Evolutionary conservation across 2,329 filamentous ascomycete genomes (phyloP).

Genomic region (Alternaria tenuissima): DNA sequence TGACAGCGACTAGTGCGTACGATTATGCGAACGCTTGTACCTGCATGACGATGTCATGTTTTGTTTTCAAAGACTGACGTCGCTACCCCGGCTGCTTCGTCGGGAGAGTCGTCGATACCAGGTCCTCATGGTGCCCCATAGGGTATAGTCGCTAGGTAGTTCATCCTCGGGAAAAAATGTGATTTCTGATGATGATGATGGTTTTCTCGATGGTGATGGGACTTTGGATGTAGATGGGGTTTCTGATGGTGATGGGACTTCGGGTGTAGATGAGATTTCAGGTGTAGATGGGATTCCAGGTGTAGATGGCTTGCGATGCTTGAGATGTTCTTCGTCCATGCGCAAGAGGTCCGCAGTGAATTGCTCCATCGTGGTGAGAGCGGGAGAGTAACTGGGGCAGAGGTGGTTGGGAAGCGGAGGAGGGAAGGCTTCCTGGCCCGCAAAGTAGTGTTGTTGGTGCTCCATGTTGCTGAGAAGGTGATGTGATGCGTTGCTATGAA

Average conservation of each 20-base stretch:
- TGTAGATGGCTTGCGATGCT: conserved; percentile 3
- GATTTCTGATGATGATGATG: too few relatives aligned
- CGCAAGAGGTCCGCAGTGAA: conserved; percentile 15
- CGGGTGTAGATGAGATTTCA: too few relatives aligned
- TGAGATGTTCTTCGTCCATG: conserved; percentile 17
- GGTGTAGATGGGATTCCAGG: neutral
- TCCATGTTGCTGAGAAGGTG: neutral
- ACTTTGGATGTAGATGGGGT: neutral
- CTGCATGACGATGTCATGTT: conserved; percentile 16
- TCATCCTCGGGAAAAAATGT: conserved; percentile 7
- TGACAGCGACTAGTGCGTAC: conserved; percentile 11
- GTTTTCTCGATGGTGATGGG: neutral
- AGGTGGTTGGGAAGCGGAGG: conserved; percentile 12
- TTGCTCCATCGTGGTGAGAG: conserved; percentile 12
- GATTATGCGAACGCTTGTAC: conserved; percentile 12
- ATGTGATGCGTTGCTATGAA: neutral
- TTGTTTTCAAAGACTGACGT: conserved; percentile 8
- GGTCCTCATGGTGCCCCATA: conserved; percentile 8
- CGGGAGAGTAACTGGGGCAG: conserved; percentile 12
- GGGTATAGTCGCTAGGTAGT: neutral
- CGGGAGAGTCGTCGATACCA: conserved; percentile 14
- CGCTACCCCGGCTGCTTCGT: conserved; percentile 8
- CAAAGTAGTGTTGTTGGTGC: neutral
- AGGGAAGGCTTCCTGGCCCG: conserved; percentile 14
- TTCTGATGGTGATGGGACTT: too few relatives aligned